A percentile compares a stretch with the other conserved stretches of the same genome.
phyloP scores from a whole-genome alignment of 176 grass and related monocot genomes.

The Zea mays region DNA sequence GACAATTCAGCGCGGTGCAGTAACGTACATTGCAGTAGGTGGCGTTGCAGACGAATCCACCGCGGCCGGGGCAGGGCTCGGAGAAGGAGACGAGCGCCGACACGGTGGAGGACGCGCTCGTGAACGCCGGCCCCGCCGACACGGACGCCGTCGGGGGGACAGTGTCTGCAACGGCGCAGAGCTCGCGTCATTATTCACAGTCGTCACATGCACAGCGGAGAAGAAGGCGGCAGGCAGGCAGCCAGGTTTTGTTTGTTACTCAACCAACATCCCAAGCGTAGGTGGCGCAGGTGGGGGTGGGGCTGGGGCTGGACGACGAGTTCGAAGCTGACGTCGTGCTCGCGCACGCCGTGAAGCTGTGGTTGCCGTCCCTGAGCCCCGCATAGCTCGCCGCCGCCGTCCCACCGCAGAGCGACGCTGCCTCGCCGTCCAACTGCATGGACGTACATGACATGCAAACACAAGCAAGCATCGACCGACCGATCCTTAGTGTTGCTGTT shows the following conservation, averaged over 20 bases:
- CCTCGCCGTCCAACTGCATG: constrained; percentile 66
- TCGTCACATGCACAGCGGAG: background rate
- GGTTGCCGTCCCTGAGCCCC: constrained; percentile 65
- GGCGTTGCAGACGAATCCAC: constrained; percentile 72
- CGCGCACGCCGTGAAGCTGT: constrained; percentile 61
- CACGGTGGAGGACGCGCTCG: constrained; percentile 49
- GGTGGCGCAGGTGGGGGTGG: constrained; percentile 43
- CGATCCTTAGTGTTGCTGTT: too few relatives aligned
- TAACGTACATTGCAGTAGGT: constrained; percentile 57
- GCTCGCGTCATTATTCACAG: background rate
- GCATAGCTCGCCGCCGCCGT: constrained; percentile 44
- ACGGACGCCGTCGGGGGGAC: constrained; percentile 74
- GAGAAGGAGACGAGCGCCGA: constrained; percentile 62
- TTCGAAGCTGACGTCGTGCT: background rate
- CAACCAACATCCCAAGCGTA: constrained; percentile 88
- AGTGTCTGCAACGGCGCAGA: constrained; percentile 59
- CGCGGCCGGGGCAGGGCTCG: constrained; percentile 68
- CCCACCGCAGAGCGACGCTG: constrained; percentile 42
- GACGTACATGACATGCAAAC: background rate
- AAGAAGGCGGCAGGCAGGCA: background rate
- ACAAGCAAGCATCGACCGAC: background rate
- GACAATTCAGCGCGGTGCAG: background rate
- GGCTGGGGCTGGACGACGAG: background rate
- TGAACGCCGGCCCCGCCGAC: constrained; percentile 54
- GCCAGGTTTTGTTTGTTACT: constrained; percentile 32